Conservation (phyloP, 2,329 filamentous ascomycete genomes). For the Ceratocystis cubensis region DNA sequence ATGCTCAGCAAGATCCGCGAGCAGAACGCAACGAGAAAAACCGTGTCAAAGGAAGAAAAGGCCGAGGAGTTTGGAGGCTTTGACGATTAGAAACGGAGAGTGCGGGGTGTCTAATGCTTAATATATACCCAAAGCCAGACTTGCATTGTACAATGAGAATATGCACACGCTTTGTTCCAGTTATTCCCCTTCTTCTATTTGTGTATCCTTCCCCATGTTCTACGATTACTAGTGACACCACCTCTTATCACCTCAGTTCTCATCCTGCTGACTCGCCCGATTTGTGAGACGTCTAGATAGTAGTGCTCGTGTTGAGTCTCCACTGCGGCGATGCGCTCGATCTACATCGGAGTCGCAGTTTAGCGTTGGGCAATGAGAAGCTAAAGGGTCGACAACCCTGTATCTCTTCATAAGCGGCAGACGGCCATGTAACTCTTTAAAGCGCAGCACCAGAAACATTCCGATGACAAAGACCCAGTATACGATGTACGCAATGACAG, state of each 20-base stretch:
- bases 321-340: conserved; percentile 8
- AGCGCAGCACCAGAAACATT: conserved; percentile 52
- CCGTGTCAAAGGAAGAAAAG: conserved; percentile 26
- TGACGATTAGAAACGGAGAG: conserved; percentile 31
- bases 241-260: background rate
- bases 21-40: conserved; percentile 37
- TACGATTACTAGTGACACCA: background rate
- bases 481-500: conserved; percentile 73
- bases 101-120: background rate
- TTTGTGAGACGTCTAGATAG: conserved; percentile 16
- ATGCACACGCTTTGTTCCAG: background rate
- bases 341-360: background rate
- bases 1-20: conserved; percentile 53
- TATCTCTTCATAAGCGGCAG: conserved; percentile 18
- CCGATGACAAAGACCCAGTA: conserved; percentile 67
- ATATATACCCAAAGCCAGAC: conserved; percentile 11
- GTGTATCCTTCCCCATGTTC: background rate
- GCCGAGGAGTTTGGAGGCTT: conserved; percentile 50
- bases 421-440: conserved; percentile 40
- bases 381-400: background rate
- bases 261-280: background rate
- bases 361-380: background rate
- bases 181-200: background rate
- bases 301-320: conserved; percentile 18
- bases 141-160: background rate